Evolutionary conservation across 129 eudicot genomes (phyloP).

Genomic region (Artemisia argyi): DNA sequence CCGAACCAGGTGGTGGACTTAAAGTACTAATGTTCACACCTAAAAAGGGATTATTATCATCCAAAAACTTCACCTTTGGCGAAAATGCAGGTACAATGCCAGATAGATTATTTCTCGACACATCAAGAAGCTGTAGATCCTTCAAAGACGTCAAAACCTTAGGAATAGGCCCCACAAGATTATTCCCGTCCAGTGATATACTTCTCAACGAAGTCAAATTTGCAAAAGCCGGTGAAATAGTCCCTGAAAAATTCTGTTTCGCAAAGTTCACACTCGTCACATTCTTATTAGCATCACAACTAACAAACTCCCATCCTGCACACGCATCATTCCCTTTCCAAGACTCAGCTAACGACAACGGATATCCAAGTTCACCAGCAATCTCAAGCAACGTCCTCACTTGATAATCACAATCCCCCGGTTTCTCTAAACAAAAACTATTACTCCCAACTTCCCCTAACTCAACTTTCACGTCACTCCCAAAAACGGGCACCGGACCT

Average conservation of each 20-base stretch:
- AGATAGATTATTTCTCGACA: slow-evolving; percentile 8
- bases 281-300: slow-evolving; percentile 10
- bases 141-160: slow-evolving; percentile 9
- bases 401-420: slow-evolving; percentile 13
- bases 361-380: slow-evolving; percentile 11
- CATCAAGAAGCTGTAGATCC: slow-evolving; percentile 5
- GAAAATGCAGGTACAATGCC: neutral
- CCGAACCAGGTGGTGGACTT: neutral
- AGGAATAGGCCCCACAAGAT: slow-evolving; percentile 12
- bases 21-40: neutral
- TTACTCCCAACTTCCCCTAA: neutral
- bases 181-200: slow-evolving; percentile 4
- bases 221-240: slow-evolving; percentile 10
- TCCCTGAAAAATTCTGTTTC: slow-evolving; percentile 13
- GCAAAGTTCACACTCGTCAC: slow-evolving; percentile 7
- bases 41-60: slow-evolving; percentile 10
- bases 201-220: slow-evolving; percentile 10
- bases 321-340: slow-evolving; percentile 16
- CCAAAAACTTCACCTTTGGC: slow-evolving; percentile 6
- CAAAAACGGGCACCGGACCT: slow-evolving; percentile 9
- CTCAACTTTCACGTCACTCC: slow-evolving; percentile 1
- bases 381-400: slow-evolving; percentile 2
- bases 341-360: slow-evolving; percentile 16
- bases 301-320: slow-evolving; percentile 12
- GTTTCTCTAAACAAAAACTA: slow-evolving; percentile 3